These are phyloP conservation scores for Pisolithus tinctorius DNA, from an alignment of 768 basidiomycete genomes.

Conservation along the genomic window DNA sequence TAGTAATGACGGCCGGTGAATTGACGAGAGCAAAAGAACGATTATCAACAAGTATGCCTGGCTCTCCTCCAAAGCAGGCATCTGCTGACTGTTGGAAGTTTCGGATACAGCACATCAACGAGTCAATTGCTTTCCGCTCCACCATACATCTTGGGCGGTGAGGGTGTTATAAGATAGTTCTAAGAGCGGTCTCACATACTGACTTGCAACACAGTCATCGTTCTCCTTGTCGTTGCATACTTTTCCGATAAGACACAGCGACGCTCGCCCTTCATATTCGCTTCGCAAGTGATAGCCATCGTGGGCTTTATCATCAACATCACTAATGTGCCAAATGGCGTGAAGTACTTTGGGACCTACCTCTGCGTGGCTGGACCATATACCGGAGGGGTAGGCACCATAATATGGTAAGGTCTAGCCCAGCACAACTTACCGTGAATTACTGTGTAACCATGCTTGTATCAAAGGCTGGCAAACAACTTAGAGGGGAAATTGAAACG, in stretches of 20 bases:
- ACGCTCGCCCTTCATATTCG: conserved; percentile 55
- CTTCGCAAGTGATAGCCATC: conserved; percentile 41
- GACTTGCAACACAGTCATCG: conserved; percentile 33
- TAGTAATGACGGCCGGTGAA: neutral
- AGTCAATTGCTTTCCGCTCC: conserved; percentile 60
- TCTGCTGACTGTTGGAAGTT: conserved; percentile 27
- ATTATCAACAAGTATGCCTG: conserved; percentile 3
- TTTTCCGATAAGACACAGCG: conserved; percentile 49
- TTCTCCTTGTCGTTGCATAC: conserved; percentile 44
- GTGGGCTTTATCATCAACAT: conserved; percentile 60
- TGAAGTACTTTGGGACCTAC: conserved; percentile 69
- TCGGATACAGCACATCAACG: conserved; percentile 47
- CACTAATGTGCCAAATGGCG: conserved; percentile 41
- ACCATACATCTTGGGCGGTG: conserved; percentile 56
- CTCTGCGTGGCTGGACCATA: conserved; percentile 55
- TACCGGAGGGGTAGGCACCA: conserved; percentile 48
- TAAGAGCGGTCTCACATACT: neutral
- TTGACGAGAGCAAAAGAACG: neutral
- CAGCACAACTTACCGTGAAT: neutral
- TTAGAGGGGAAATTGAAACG: conserved; percentile 55
- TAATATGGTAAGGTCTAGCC: conserved; percentile 42
- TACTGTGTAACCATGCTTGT: neutral
- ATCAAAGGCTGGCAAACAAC: conserved; percentile 6
- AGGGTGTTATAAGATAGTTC: conserved; percentile 26
- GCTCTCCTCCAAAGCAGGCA: neutral